Conservation (phyloP, 345 rosid species). For the Euphorbia lathyris region DNA sequence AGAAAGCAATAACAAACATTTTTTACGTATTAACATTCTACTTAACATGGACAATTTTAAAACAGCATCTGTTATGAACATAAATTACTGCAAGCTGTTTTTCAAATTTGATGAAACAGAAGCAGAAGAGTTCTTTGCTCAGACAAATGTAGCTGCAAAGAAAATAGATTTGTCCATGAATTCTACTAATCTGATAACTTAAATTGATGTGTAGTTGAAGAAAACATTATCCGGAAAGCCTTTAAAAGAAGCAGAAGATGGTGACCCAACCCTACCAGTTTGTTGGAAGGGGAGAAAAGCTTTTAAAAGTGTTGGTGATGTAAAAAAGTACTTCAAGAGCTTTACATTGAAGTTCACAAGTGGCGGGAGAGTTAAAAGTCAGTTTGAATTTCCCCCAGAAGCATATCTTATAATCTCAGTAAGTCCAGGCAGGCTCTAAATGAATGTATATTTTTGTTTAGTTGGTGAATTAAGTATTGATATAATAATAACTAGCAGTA, state of each 20-base stretch:
- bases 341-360: constrained; percentile 51
- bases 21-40: not conserved
- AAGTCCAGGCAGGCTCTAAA: constrained; percentile 19
- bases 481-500: constrained; percentile 42
- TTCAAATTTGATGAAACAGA: no score
- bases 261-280: constrained; percentile 69
- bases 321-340: constrained; percentile 71
- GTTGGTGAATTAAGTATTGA: no score
- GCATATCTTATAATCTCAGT: constrained; percentile 80
- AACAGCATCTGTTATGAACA: no score
- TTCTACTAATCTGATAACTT: not conserved
- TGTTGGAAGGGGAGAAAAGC: constrained; percentile 92
- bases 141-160: no score
- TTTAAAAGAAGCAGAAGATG: constrained; percentile 46
- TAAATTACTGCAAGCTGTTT: no score
- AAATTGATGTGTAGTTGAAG: constrained; percentile 43
- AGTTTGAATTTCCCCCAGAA: constrained; percentile 64
- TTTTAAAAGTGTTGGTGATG: constrained; percentile 61
- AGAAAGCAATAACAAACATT: not conserved
- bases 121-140: no score
- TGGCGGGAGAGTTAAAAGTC: constrained; percentile 47
- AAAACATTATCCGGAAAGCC: constrained; percentile 48
- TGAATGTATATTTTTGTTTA: not conserved
- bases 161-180: not conserved
- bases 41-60: not conserved